phyloP scores from a whole-genome alignment of 1,139 yeast genomes.

The Debaryomyces subglobosus region DNA sequence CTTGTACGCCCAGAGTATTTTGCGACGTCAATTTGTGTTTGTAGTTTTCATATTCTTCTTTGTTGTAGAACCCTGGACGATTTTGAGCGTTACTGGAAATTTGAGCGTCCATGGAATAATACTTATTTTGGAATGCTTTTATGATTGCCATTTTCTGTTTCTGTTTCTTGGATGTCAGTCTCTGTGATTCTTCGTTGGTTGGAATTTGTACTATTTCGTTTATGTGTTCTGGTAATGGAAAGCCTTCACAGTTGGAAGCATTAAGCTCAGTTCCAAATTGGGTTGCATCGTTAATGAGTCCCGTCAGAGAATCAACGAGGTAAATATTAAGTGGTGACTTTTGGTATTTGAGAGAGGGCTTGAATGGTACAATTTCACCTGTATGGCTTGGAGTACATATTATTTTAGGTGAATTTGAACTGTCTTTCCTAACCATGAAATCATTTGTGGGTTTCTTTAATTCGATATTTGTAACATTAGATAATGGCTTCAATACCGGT shows the following conservation, averaged over 20 bases:
- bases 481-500: constrained; percentile 36
- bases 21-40: constrained; percentile 7
- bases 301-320: constrained; percentile 70
- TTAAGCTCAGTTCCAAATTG: constrained; percentile 76
- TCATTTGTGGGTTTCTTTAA: constrained; percentile 15
- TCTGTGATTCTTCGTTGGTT: constrained; percentile 42
- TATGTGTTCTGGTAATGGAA: constrained; percentile 61
- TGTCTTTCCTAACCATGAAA: constrained; percentile 16
- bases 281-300: constrained; percentile 69
- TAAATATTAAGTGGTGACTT: constrained; percentile 40
- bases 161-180: constrained; percentile 9
- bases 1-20: constrained; percentile 17
- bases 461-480: constrained; percentile 25
- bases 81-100: neutral
- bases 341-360: constrained; percentile 44
- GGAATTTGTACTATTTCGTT: constrained; percentile 71
- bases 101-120: constrained; percentile 6
- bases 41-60: constrained; percentile 32
- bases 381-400: constrained; percentile 49
- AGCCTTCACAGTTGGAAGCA: constrained; percentile 62
- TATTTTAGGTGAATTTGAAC: constrained; percentile 34
- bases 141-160: constrained; percentile 58
- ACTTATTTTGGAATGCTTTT: constrained; percentile 41
- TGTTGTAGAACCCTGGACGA: constrained; percentile 35
- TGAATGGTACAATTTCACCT: constrained; percentile 26